Conservation (phyloP, 164 flowering plant genomes). For the Nymphaea colorata region DNA sequence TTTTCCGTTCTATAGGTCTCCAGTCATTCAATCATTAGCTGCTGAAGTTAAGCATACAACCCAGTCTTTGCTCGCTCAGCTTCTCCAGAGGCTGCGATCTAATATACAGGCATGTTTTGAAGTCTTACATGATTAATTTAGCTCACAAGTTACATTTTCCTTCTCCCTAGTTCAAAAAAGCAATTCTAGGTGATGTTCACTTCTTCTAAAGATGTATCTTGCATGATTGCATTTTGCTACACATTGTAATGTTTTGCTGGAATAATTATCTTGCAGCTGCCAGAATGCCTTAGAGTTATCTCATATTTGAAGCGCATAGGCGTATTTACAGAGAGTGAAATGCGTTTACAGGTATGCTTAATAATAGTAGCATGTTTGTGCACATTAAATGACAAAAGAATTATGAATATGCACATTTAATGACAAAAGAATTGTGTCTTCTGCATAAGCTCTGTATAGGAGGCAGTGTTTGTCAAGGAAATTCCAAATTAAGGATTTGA, state of each 20-base stretch:
- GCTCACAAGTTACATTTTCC: no score
- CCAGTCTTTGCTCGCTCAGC: slow-evolving; percentile 93
- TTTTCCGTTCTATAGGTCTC: slow-evolving; percentile 31
- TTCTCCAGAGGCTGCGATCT: slow-evolving; percentile 90
- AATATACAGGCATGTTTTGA: slow-evolving; percentile 65
- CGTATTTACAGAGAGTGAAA: slow-evolving; percentile 87
- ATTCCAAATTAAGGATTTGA: no score
- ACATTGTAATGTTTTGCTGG: neutral
- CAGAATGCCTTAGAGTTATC: slow-evolving; percentile 91
- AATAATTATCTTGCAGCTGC: slow-evolving; percentile 38
- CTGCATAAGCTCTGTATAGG: no score
- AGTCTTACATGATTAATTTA: no score
- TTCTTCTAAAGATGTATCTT: neutral
- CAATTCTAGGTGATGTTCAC: neutral
- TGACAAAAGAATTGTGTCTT: no score
- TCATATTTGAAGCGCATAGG: slow-evolving; percentile 97
- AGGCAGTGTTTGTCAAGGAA: no score
- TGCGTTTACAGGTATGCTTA: slow-evolving; percentile 75
- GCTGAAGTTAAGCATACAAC: slow-evolving; percentile 87
- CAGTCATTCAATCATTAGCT: slow-evolving; percentile 84
- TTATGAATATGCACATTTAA: neutral
- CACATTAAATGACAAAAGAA: no score
- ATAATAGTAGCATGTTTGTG: no score
- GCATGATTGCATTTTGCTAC: neutral
- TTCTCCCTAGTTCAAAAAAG: no score